Percentiles rank a stretch among this genome's conserved stretches.
Evolutionary conservation across 2,329 filamentous ascomycete species (phyloP).

Genomic region (Fusarium sp.): DNA sequence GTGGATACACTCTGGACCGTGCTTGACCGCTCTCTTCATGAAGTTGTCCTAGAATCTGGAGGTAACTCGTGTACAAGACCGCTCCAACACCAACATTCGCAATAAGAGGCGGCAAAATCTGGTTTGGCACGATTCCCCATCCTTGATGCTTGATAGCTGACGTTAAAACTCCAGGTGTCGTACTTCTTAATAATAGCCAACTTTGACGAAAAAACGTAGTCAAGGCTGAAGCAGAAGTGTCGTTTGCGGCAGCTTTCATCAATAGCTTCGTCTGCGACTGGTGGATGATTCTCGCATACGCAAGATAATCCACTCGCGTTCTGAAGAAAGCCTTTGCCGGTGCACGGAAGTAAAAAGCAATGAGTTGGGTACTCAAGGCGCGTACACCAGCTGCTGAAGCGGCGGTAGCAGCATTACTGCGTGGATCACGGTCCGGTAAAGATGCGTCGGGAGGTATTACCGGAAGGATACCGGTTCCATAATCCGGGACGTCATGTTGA

Average conservation of each 20-base stretch:
- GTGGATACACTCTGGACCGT: conserved; percentile 74
- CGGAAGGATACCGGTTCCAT: conserved; percentile 54
- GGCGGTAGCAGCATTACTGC: conserved; percentile 70
- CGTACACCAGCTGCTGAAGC: conserved; percentile 88
- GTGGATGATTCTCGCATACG: conserved; percentile 66
- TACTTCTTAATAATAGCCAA: conserved; percentile 67
- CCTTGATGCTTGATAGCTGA: conserved; percentile 76
- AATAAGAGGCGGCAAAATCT: conserved; percentile 79
- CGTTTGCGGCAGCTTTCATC: conserved; percentile 51
- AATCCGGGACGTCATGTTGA: conserved; percentile 48
- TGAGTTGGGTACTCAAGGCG: conserved; percentile 82
- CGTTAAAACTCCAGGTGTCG: conserved; percentile 75
- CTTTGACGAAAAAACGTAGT: conserved; percentile 53
- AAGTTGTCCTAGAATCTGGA: conserved; percentile 73
- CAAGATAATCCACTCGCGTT: conserved; percentile 85
- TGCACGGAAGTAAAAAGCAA: conserved; percentile 91
- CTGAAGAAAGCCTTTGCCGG: conserved; percentile 94
- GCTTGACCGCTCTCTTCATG: conserved; percentile 71
- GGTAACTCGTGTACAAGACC: conserved; percentile 79
- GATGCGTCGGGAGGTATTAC: conserved; percentile 56
- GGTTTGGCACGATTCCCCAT: conserved; percentile 78
- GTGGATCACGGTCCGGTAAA: conserved; percentile 59
- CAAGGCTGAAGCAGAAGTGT: conserved; percentile 50
- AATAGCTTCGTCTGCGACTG: conserved; percentile 57
- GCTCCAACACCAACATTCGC: conserved; percentile 81